phyloP scores from a whole-genome alignment of 805 yeast species.

The Saturnispora dispora region DNA sequence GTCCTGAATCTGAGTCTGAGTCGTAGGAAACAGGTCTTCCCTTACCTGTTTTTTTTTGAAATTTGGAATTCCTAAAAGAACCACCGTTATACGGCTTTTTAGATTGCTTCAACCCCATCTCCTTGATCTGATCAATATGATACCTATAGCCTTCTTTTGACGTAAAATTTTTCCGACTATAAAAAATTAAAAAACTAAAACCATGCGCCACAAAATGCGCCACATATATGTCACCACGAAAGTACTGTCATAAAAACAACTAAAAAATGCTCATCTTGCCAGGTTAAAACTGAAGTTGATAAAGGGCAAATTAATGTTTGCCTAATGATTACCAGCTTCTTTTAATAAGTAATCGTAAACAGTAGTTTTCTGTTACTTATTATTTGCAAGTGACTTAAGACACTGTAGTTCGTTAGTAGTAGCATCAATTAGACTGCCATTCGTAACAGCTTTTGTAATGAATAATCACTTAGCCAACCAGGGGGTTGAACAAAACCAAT shows the following conservation, averaged over 20 bases:
- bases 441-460: background rate
- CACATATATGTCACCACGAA: background rate
- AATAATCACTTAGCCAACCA: background rate
- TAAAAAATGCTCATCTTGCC: background rate
- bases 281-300: background rate
- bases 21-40: background rate
- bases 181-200: background rate
- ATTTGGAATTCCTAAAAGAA: background rate
- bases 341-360: too few species aligned
- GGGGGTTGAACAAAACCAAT: background rate
- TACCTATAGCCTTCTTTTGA: background rate
- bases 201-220: background rate
- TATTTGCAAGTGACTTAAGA: background rate
- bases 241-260: background rate
- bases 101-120: background rate
- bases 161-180: background rate
- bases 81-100: background rate
- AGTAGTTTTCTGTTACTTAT: too few species aligned
- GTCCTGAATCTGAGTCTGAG: slow-evolving; percentile 17
- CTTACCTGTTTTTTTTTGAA: background rate
- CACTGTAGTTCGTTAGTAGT: background rate
- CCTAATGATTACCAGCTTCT: background rate
- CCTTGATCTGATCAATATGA: background rate
- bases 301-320: background rate
- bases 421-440: background rate